Percentiles rank a stretch among this genome's conserved stretches.
These are phyloP conservation scores for Wallacemonas rigidus DNA, from an alignment of 208 protist genomes.

Conservation along the genomic window DNA sequence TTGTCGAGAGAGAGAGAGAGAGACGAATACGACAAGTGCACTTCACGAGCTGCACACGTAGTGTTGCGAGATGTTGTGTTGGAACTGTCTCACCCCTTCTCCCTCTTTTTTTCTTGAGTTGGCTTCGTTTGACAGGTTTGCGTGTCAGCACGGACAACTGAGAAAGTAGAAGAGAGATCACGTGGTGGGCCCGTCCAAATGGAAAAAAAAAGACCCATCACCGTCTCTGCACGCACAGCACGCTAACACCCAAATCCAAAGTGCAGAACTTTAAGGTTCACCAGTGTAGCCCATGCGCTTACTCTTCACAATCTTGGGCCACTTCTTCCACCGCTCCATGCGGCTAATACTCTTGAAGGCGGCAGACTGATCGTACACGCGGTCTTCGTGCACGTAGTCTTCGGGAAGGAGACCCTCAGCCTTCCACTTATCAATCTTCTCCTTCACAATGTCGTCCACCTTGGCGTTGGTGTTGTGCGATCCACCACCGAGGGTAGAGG, in stretches of 20 bases:
- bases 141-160: neutral
- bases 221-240: neutral
- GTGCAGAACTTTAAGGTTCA: conserved; percentile 35
- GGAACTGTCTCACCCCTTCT: neutral
- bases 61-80: too few species aligned
- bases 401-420: conserved; percentile 82
- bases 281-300: conserved; percentile 82
- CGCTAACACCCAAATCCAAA: neutral
- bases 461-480: conserved; percentile 73
- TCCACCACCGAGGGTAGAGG: conserved; percentile 54
- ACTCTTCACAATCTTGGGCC: conserved; percentile 69
- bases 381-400: conserved; percentile 88
- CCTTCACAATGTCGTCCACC: conserved; percentile 91
- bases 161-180: neutral
- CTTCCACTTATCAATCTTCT: conserved; percentile 93
- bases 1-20: too few species aligned
- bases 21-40: too few species aligned
- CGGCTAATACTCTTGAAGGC: conserved; percentile 82
- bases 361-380: conserved; percentile 75
- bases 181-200: too few species aligned
- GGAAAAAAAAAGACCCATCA: too few species aligned
- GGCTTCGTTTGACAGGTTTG: neutral
- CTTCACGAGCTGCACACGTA: too few species aligned
- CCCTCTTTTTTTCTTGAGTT: neutral
- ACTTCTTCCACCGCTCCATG: conserved; percentile 90